Conservation (phyloP, 2,329 filamentous ascomycete genomes). For the Colletotrichum abscissum region DNA sequence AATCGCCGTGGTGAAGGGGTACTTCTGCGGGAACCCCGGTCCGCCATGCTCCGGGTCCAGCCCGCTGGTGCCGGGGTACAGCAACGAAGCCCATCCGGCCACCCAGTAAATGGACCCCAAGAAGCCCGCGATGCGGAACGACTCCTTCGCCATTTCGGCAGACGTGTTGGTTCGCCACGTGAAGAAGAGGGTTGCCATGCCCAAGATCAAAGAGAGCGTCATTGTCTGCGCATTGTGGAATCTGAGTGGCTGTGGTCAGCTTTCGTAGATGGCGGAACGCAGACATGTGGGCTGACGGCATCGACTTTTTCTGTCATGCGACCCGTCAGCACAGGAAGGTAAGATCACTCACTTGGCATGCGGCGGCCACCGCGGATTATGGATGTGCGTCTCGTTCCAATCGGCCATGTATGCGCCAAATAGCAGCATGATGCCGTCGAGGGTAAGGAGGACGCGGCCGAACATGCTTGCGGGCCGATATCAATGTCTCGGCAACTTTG, state of each 20-base stretch:
- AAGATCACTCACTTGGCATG: constrained; percentile 52
- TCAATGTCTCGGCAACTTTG: background rate
- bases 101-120: constrained; percentile 55
- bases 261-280: background rate
- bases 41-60: constrained; percentile 57
- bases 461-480: constrained; percentile 39
- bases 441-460: constrained; percentile 53
- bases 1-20: constrained; percentile 23
- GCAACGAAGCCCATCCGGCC: constrained; percentile 48
- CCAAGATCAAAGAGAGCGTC: constrained; percentile 51
- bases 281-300: background rate
- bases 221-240: constrained; percentile 58
- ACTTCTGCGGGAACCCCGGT: constrained; percentile 53
- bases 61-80: constrained; percentile 52
- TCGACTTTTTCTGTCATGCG: background rate
- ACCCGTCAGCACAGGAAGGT: background rate
- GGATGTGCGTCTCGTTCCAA: constrained; percentile 53
- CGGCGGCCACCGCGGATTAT: constrained; percentile 57
- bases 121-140: constrained; percentile 47
- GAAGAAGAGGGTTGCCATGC: constrained; percentile 52
- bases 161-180: constrained; percentile 46
- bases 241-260: constrained; percentile 35
- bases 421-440: constrained; percentile 50
- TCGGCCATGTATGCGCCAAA: constrained; percentile 52
- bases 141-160: constrained; percentile 43